A percentile compares a stretch with the other conserved stretches of the same genome.
Conservation (phyloP, 1,139 yeast species). For the Lizanozyma gosingica region DNA sequence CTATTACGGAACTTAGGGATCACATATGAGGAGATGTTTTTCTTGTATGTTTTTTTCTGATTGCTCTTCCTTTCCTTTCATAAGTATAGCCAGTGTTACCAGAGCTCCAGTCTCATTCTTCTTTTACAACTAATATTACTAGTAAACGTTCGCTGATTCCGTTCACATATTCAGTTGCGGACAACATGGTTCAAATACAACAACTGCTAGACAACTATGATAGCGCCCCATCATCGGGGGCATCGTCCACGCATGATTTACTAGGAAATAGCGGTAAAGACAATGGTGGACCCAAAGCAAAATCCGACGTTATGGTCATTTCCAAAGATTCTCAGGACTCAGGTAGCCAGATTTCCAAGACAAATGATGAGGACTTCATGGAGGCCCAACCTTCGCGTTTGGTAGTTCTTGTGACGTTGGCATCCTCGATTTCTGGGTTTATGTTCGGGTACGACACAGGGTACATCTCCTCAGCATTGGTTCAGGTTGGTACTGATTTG, state of each 20-base stretch:
- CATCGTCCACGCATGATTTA: background rate
- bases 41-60: too few relatives aligned
- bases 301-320: background rate
- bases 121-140: too few relatives aligned
- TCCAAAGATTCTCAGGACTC: background rate
- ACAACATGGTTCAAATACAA: too few relatives aligned
- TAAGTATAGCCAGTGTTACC: too few relatives aligned
- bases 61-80: too few relatives aligned
- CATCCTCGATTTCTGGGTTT: constrained; percentile 87
- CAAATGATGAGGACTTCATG: background rate
- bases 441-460: constrained; percentile 98
- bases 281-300: background rate
- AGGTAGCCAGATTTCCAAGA: background rate
- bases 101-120: too few relatives aligned
- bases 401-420: constrained; percentile 61
- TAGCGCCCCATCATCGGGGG: background rate
- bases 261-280: background rate
- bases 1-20: too few relatives aligned
- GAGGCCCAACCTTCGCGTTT: constrained; percentile 47
- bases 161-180: too few relatives aligned
- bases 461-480: constrained; percentile 86
- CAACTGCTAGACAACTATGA: too few relatives aligned
- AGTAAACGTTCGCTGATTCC: too few relatives aligned
- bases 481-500: constrained; percentile 72
- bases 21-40: too few relatives aligned